phyloP scores from a whole-genome alignment of 352 stramenopile genomes.

The Phytophthora uliginosa region DNA sequence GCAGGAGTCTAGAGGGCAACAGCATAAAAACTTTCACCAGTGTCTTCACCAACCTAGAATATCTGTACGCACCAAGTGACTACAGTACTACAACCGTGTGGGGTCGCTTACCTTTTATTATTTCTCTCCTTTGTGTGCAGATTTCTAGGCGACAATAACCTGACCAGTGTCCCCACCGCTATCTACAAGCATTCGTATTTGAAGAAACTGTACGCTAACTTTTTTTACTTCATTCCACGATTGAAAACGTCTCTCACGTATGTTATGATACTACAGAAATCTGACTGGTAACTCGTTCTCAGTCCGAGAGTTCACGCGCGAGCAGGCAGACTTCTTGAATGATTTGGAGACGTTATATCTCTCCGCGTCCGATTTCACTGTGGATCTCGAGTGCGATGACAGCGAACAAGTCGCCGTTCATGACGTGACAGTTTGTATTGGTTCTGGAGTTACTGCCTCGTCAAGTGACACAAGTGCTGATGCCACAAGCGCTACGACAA shows the following conservation, averaged over 20 bases:
- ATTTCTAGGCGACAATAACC: conserved; percentile 58
- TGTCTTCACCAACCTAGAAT: conserved; percentile 59
- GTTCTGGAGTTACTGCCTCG: conserved; percentile 30
- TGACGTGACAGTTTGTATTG: conserved; percentile 36
- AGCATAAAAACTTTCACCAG: conserved; percentile 54
- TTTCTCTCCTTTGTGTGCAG: conserved; percentile 4
- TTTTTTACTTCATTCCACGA: not conserved
- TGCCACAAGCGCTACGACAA: conserved; percentile 21
- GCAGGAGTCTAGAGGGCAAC: conserved; percentile 61
- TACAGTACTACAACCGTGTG: too few species aligned
- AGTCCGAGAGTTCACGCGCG: conserved; percentile 44
- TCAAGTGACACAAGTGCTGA: conserved; percentile 19
- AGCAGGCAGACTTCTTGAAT: conserved; percentile 38
- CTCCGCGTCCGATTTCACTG: conserved; percentile 40
- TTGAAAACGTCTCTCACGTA: not conserved
- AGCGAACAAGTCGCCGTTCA: conserved; percentile 33
- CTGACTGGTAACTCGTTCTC: conserved; percentile 51
- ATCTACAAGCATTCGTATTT: conserved; percentile 62
- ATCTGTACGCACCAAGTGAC: conserved; percentile 34
- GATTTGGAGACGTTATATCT: conserved; percentile 41
- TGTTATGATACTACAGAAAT: conserved; percentile 22
- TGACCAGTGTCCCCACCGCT: conserved; percentile 51
- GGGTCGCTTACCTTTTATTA: not conserved
- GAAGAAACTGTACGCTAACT: conserved; percentile 38
- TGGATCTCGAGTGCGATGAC: conserved; percentile 31